Conservation (phyloP, 768 basidiomycete genomes). For the Boletus patriciae region DNA sequence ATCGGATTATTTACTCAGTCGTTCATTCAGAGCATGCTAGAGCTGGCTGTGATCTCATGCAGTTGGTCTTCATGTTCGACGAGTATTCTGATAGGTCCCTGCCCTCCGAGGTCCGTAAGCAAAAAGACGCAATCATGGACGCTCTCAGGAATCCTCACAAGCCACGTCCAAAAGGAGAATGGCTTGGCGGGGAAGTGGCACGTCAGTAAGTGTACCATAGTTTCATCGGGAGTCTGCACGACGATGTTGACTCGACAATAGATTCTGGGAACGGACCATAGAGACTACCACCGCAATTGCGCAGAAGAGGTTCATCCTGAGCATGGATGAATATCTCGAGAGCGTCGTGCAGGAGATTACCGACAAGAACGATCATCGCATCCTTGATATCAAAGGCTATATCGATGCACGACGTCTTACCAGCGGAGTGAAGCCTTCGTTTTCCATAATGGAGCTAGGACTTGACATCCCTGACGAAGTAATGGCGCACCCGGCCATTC, state of each 20-base stretch:
- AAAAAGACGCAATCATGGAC: slow-evolving; percentile 23
- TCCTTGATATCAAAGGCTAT: slow-evolving; percentile 43
- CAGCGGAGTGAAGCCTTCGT: slow-evolving; percentile 41
- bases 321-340: slow-evolving; percentile 37
- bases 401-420: slow-evolving; percentile 41
- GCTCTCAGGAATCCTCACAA: slow-evolving; percentile 14
- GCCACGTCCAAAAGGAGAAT: slow-evolving; percentile 16
- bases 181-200: slow-evolving; percentile 19
- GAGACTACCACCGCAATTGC: slow-evolving; percentile 1
- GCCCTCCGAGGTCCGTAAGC: slow-evolving; percentile 29
- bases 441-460: slow-evolving; percentile 36
- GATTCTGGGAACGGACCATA: slow-evolving; percentile 18
- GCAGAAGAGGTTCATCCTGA: slow-evolving; percentile 37
- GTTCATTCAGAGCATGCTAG: slow-evolving; percentile 24
- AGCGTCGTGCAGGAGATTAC: slow-evolving; percentile 43
- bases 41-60: slow-evolving; percentile 50
- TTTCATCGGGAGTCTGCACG: no score
- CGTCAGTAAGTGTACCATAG: slow-evolving; percentile 13
- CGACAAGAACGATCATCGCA: slow-evolving; percentile 34
- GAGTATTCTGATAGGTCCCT: slow-evolving; percentile 47
- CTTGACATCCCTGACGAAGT: slow-evolving; percentile 41
- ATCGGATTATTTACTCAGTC: not conserved
- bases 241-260: not conserved
- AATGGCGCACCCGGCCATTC: slow-evolving; percentile 39
- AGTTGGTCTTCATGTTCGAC: slow-evolving; percentile 51